Conservation (phyloP, 78 protist genomes). For the Dictyostelium capitatum region DNA sequence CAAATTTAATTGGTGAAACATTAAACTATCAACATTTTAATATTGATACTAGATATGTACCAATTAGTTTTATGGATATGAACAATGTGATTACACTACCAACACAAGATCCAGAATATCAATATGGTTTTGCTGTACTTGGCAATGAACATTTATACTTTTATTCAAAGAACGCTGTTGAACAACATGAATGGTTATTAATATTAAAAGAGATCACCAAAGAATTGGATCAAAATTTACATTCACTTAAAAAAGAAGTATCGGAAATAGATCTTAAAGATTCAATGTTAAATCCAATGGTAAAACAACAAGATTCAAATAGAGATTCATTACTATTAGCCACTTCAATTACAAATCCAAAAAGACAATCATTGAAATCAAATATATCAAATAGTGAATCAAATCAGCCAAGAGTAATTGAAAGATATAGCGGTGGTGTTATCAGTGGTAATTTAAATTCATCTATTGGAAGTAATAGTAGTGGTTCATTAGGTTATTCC, state of each 20-base stretch:
- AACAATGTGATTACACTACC: slow-evolving; percentile 24
- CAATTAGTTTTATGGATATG: slow-evolving; percentile 18
- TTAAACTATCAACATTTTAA: not conserved
- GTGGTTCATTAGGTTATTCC: not conserved
- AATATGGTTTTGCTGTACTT: slow-evolving; percentile 59
- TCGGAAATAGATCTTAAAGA: slow-evolving; percentile 20
- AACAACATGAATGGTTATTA: slow-evolving; percentile 62
- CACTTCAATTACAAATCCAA: slow-evolving; percentile 20
- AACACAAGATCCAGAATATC: slow-evolving; percentile 43
- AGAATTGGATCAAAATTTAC: slow-evolving; percentile 35
- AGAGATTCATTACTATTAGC: slow-evolving; percentile 17
- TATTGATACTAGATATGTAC: slow-evolving; percentile 23
- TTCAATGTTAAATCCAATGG: slow-evolving; percentile 27
- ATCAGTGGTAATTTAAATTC: not conserved
- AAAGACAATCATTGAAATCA: slow-evolving; percentile 27
- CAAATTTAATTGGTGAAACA: not conserved
- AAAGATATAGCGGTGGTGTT: not conserved
- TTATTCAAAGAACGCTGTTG: slow-evolving; percentile 49
- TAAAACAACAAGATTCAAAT: slow-evolving; percentile 11
- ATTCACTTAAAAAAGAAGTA: slow-evolving; percentile 29
- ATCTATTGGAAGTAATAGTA: not conserved
- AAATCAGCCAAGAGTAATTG: slow-evolving; percentile 14
- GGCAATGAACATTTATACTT: slow-evolving; percentile 71
- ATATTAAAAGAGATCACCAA: slow-evolving; percentile 41
- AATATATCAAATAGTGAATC: not conserved